phyloP scores from a whole-genome alignment of 345 rosid species.

The Sisymbrium irio region DNA sequence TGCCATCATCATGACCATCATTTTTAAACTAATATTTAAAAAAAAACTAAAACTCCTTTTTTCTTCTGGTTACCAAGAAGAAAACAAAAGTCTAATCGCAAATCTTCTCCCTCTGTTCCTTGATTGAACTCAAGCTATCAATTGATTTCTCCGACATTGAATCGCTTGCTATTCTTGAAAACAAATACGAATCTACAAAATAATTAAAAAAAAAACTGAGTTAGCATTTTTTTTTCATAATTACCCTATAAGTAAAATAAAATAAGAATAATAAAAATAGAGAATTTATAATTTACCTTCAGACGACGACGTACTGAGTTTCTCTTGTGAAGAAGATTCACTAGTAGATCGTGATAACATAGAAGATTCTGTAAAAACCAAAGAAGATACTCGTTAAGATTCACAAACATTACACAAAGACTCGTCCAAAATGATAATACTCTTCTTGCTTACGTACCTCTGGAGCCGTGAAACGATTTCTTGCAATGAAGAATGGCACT shows the following conservation, averaged over 20 bases:
- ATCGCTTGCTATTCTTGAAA: slow-evolving; percentile 40
- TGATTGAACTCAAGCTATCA: slow-evolving; percentile 25
- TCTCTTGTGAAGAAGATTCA: slow-evolving; percentile 46
- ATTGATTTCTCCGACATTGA: slow-evolving; percentile 37
- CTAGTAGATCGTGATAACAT: slow-evolving; percentile 43
- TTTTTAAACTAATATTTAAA: slow-evolving; percentile 3
- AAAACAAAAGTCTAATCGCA: background rate
- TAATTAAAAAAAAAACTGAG: too few relatives aligned
- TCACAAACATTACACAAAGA: background rate
- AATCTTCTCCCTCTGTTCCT: slow-evolving; percentile 33
- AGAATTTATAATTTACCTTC: slow-evolving; percentile 34
- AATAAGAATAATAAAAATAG: background rate
- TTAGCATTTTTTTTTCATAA: background rate
- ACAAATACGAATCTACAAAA: slow-evolving; percentile 41
- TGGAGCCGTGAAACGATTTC: slow-evolving; percentile 62
- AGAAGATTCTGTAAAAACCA: slow-evolving; percentile 40
- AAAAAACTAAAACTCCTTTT: background rate
- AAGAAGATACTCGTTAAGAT: background rate
- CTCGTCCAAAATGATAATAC: background rate
- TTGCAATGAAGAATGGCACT: slow-evolving; percentile 97
- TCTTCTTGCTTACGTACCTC: slow-evolving; percentile 32
- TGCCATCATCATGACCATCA: slow-evolving; percentile 22
- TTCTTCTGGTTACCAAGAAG: background rate
- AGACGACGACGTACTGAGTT: slow-evolving; percentile 44
- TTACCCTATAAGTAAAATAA: background rate